These are phyloP conservation scores for Prinsepia uniflora DNA, from an alignment of 306 rosid genomes.

Conservation along the genomic window DNA sequence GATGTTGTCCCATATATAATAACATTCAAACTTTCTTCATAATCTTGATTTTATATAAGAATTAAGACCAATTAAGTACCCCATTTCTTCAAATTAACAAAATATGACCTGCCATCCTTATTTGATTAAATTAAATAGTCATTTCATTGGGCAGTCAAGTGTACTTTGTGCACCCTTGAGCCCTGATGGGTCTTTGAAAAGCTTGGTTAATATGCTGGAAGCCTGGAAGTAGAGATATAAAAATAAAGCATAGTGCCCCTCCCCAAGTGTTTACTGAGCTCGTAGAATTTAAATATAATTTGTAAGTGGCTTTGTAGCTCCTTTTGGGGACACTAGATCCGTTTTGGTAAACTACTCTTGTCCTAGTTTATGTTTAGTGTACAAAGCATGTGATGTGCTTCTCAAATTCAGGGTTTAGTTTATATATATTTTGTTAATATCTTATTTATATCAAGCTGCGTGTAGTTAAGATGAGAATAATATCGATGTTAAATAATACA, in stretches of 20 bases:
- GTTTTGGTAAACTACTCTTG: constrained; percentile 45
- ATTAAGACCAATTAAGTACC: not conserved
- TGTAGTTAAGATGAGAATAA: no score
- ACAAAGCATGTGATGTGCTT: constrained; percentile 53
- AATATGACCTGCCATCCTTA: not conserved
- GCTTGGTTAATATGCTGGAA: constrained; percentile 15
- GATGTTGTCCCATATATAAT: not conserved
- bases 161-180: constrained; percentile 36
- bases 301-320: constrained; percentile 46
- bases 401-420: constrained; percentile 19
- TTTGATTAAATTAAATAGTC: constrained; percentile 5
- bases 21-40: not conserved
- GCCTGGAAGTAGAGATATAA: constrained; percentile 14
- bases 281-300: constrained; percentile 19
- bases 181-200: constrained; percentile 20
- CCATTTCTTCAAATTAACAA: not conserved
- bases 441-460: no score
- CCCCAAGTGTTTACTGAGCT: constrained; percentile 8
- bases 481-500: no score
- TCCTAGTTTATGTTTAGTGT: constrained; percentile 35
- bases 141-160: constrained; percentile 28
- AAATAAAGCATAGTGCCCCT: constrained; percentile 18
- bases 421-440: no score
- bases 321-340: constrained; percentile 65
- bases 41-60: not conserved